Evolutionary conservation across 2,329 filamentous ascomycete genomes (phyloP), one percentile per base, ranked within the genome.

Genomic region (Rhexocercosporidium sp.): DNA sequence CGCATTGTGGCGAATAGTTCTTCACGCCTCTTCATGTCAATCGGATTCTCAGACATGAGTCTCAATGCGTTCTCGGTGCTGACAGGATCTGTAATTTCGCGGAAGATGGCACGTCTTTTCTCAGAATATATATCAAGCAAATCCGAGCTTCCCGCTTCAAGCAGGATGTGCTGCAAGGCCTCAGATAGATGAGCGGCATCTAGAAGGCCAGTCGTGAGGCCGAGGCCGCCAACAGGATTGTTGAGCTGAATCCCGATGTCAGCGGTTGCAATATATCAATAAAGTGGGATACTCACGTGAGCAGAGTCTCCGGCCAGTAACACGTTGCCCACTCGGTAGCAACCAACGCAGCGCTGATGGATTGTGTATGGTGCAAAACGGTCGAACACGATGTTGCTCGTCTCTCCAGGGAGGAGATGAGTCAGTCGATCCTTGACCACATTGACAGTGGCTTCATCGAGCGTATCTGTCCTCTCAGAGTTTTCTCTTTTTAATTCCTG

Each of bases 221-320:
- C 82, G 3, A 83, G 75, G 6, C 82, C 82, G 34, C 82, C 82
- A 59, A 77, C 68, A 3, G 69, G 68, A 63, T 73, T 75, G 65
- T 68, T 73, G 22, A 69, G 67, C 75, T 66, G 9, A 46, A 53
- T 16, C 18, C 7, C 9, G n/a, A n/a, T 8, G 6, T 47, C n/a
- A 20, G 18, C 44, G 44, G 22, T 47, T 47, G 39, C 39, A 18
- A 41, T 41, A 41, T 41, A 41, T 41, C 39, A 41, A 41, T 41
- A 41, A 41, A 41, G 29, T 41, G 14, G 3, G 39, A 41, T 41
- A 66, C 64, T 62, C 44, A 66, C 64, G 59, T 90, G 88, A 2
- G 87, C 88, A 1, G 88, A 87, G 77, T 90, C 88, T 0, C 86
- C 87, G 1, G 84, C 86, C 0, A 90, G 78, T 5, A 88, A 66